Evolutionary conservation across 306 rosid genomes (phyloP).

Genomic region (Cyamopsis tetragonoloba): DNA sequence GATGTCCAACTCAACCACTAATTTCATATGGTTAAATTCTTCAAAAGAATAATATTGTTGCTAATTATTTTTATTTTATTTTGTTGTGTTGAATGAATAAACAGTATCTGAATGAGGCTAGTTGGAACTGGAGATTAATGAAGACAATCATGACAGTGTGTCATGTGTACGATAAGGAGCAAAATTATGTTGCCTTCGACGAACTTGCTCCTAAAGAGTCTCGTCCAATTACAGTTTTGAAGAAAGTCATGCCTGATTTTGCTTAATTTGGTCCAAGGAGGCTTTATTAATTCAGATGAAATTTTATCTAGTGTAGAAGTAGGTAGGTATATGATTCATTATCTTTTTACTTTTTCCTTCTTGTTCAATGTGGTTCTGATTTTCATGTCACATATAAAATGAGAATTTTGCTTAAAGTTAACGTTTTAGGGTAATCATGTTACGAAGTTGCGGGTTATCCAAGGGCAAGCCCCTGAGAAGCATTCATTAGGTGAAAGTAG

Average conservation of each 20-base stretch:
- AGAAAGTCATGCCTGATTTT: conserved; percentile 78
- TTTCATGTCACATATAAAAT: conserved; percentile 19
- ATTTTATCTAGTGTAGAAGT: conserved; percentile 32
- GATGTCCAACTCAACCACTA: background rate
- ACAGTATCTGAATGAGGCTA: conserved; percentile 83
- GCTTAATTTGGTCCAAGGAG: conserved; percentile 51
- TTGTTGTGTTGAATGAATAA: conserved; percentile 22
- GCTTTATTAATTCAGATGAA: conserved; percentile 23
- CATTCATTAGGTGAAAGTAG: conserved; percentile 37
- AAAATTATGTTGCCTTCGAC: conserved; percentile 70
- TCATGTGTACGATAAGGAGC: conserved; percentile 73
- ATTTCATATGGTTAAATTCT: background rate
- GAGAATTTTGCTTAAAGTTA: conserved; percentile 30
- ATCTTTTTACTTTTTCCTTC: background rate
- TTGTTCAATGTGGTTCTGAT: conserved; percentile 15
- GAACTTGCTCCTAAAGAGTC: conserved; percentile 72
- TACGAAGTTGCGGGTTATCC: conserved; percentile 32
- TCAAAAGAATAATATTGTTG: background rate
- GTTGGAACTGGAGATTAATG: conserved; percentile 92
- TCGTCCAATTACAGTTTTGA: conserved; percentile 63
- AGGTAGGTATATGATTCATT: conserved; percentile 37
- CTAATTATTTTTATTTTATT: conserved; percentile 15
- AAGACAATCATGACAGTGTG: conserved; percentile 90
- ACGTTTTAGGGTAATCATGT: conserved; percentile 12
- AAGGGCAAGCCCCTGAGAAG: conserved; percentile 16